Conservation (phyloP, 257 asterid genomes). For the Paraleonurus japonicus region DNA sequence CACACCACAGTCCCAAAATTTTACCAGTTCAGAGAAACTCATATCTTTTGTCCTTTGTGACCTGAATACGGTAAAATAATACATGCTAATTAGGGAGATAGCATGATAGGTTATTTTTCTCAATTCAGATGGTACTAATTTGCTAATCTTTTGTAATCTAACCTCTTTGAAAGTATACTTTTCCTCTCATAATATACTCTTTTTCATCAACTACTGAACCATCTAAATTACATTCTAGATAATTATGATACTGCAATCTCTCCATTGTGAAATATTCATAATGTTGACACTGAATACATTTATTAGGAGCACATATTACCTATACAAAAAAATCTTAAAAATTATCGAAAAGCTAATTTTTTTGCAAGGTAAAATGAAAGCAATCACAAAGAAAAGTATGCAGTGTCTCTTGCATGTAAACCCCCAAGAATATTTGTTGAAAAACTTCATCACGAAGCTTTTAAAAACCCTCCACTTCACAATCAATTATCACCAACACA, state of each 20-base stretch:
- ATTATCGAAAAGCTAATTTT: not conserved
- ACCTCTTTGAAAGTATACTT: not conserved
- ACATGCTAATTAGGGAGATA: not conserved
- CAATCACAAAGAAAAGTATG: no score
- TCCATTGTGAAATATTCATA: not conserved
- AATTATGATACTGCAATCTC: not conserved
- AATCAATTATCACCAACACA: not conserved
- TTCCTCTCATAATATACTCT: not conserved
- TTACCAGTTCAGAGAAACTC: conserved; percentile 1
- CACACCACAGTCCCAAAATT: not conserved
- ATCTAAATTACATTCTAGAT: not conserved
- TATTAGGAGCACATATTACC: not conserved
- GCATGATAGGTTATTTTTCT: not conserved
- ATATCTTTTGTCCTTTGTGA: not conserved
- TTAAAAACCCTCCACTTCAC: not conserved
- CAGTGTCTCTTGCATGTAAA: no score
- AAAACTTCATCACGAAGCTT: not conserved
- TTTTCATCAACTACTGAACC: not conserved
- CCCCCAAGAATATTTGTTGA: no score
- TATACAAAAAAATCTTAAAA: not conserved
- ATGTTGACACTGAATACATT: not conserved
- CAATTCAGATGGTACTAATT: not conserved
- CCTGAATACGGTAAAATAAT: not conserved
- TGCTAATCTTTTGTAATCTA: not conserved
- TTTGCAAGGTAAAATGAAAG: not conserved